Evolutionary conservation across 2,329 filamentous ascomycete species (phyloP).

Genomic region (Trichoderma sp.): DNA sequence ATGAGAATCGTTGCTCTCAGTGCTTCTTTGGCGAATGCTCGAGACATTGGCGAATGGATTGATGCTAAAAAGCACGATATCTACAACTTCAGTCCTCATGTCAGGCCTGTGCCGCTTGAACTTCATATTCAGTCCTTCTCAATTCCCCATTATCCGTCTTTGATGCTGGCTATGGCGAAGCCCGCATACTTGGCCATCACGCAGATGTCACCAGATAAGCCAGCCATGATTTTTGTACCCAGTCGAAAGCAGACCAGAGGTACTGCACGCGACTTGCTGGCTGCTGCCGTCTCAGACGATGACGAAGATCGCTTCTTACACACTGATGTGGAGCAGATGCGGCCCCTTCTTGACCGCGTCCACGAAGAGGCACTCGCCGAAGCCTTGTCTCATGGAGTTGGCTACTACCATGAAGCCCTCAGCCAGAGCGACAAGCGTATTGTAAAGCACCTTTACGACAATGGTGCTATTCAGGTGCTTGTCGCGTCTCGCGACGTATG

Average conservation of each 20-base stretch:
- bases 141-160: conserved; percentile 93
- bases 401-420: conserved; percentile 95
- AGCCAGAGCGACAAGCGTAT: conserved; percentile 89
- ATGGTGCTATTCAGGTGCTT: conserved; percentile 87
- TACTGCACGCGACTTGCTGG: conserved; percentile 83
- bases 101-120: conserved; percentile 86
- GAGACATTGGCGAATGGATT: conserved; percentile 96
- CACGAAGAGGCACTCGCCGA: conserved; percentile 87
- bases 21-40: conserved; percentile 89
- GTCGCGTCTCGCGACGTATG: conserved; percentile 81
- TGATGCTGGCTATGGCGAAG: conserved; percentile 98
- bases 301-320: conserved; percentile 94
- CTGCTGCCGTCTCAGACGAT: conserved; percentile 85
- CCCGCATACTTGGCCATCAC: conserved; percentile 88
- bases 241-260: conserved; percentile 89
- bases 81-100: conserved; percentile 96
- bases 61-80: conserved; percentile 97
- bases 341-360: conserved; percentile 78
- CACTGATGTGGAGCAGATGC: conserved; percentile 78
- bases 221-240: conserved; percentile 88
- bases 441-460: conserved; percentile 86
- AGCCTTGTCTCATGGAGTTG: conserved; percentile 89
- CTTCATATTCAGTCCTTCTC: conserved; percentile 94
- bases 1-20: conserved; percentile 88
- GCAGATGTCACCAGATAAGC: conserved; percentile 86